phyloP scores from a whole-genome alignment of 108 stramenopile genomes.

The Cafeteria roenbergensis region DNA sequence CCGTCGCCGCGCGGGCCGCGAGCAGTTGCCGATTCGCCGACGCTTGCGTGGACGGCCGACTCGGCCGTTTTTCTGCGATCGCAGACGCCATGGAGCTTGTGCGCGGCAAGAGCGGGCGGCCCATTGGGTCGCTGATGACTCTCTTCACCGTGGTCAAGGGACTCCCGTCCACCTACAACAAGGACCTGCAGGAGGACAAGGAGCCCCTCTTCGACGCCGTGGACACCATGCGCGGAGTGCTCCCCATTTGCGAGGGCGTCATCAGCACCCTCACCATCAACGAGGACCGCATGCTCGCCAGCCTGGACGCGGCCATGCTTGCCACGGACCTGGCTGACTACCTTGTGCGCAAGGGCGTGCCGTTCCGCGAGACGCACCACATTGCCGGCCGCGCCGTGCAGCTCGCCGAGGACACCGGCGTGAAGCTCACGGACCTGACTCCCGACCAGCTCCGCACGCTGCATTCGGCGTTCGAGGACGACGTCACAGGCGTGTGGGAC shows the following conservation, averaged over 20 bases:
- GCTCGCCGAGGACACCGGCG: constrained; percentile 36
- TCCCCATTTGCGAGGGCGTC: constrained; percentile 88
- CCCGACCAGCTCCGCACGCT: constrained; percentile 32
- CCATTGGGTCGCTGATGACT: constrained; percentile 71
- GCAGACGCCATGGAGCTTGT: constrained; percentile 94
- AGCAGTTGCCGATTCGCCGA: too few species aligned
- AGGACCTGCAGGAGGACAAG: constrained; percentile 99
- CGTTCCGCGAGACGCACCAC: constrained; percentile 99
- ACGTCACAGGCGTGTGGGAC: constrained; percentile 39
- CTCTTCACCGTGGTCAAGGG: constrained; percentile 87
- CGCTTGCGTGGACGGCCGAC: too few species aligned
- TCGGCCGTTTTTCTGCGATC: too few species aligned
- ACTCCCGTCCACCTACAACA: constrained; percentile 95
- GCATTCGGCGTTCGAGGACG: constrained; percentile 37
- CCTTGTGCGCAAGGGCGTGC: constrained; percentile 91
- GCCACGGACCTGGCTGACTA: constrained; percentile 98
- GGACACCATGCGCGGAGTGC: constrained; percentile 77
- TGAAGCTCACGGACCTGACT: constrained; percentile 27
- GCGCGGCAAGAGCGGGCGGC: constrained; percentile 89
- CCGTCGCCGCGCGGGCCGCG: too few species aligned
- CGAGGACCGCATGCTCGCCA: constrained; percentile 62
- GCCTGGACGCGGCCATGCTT: constrained; percentile 89
- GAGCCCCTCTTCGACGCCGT: constrained; percentile 84
- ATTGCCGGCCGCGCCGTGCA: constrained; percentile 58
- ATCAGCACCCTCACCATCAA: constrained; percentile 80